Base-by-base conservation (phyloP, 768 basidiomycete genomes). In the Leccinum subtestaceum region DNA sequence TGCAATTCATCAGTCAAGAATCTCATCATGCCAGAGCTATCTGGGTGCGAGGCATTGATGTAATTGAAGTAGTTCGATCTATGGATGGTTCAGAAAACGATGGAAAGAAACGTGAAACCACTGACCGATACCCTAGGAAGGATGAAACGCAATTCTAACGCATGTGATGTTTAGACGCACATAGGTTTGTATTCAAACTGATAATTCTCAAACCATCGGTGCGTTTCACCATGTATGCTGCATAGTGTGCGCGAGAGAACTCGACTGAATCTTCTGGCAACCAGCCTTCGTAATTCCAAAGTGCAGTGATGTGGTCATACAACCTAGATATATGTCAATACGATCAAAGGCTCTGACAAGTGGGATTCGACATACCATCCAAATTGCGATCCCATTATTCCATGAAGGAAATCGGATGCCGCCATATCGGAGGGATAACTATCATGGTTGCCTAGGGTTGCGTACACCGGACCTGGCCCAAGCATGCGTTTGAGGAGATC, bases 1-100 rank as follows among this genome's bases (percentile, higher is more conserved):
- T 92, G 89, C 13, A 91, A 74, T 68, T 91, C 88, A 59, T 89
- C 85, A 6, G 89, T 91, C 62, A 92, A 65, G 73, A 89, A 91
- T 38, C 87, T 79, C 64, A 91, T 75, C 84, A 91, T 88, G 21
- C 89, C 89, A 47, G 87, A 90, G 43, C 77, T 76, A 70, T 92
- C 90, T 11, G 85, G 81, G 25, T 81, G 69, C 23, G 84, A 84
- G 66, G 88, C 78, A 64, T 91, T 89, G 73, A 91, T 85, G 66
- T 87, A 92, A 69, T 87, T 88, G 74, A 90, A 88, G 62, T 81
- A 84, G 68, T 92, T 92, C 12, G 84, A 77, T 52, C 84, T 85
- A 61, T 63, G 56, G 45, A 51, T 49, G 36, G 40, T 7, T 62
- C 36, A 60, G 62, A 56, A 56, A 23, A 53, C 19, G 19, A 48